Base-by-base conservation (phyloP, 2,329 filamentous ascomycete genomes). In the Pyricularia pennisetigena region DNA sequence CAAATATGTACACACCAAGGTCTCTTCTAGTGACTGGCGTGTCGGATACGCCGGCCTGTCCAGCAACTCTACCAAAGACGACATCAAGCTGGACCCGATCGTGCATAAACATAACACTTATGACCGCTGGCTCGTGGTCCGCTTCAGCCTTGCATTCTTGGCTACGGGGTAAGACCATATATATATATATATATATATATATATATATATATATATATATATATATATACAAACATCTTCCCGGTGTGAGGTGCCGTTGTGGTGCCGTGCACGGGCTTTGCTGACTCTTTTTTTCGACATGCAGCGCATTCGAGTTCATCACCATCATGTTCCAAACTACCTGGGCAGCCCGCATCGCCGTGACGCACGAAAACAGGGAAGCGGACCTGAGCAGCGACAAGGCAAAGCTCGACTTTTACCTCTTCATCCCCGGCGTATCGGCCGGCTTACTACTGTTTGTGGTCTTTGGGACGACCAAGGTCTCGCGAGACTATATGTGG, bases 81-180 rank as follows among this genome's bases (percentile, higher is more conserved):
- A 12, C 65, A 23, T 28, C 24, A 59, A 29, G 20, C 41, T 26
- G 12, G 70, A 63, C 67, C 66, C 64, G 30, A 66, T 63, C 29
- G 63, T 68, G 35, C 72, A 67, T 30, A 69, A 68, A 64, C 70
- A 69, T 62, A 77, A 74, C 29, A 81, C 82, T 10, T 83, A 83
- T 70, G 80, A 83, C 70, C 76, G 74, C 59, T 82, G 80, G 75
- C 75, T 83, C 5, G 71, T 83, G 6, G 74, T 79, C 7, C 79
- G 82, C 10, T 83, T 83, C 70, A 77, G 77, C 1, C 76, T 83
- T 14, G 81, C 76, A 1, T 82, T 82, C 68, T 68, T 79, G 3
- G 75, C 80, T 12, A 71, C 83, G 61, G 74, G 77, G 78, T 79
- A 70, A 41, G 26, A n/a, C 16, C 23, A 35, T n/a, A 61, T 26